phyloP scores from a whole-genome alignment of 2,329 filamentous ascomycete species.

The Fusarium sp. region DNA sequence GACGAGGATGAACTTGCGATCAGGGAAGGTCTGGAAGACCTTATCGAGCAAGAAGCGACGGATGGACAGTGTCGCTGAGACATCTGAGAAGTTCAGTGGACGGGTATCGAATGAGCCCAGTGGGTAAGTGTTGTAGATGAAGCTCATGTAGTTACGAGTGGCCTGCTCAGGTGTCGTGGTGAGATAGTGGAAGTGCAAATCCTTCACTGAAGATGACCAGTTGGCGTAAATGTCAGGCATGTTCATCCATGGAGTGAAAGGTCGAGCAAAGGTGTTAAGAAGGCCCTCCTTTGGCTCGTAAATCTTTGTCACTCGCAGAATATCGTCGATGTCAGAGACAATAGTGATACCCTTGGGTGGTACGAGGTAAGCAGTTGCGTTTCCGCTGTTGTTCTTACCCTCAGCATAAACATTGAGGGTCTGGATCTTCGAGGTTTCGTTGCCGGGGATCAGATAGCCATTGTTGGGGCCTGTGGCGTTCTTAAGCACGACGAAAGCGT shows the following conservation, averaged over 20 bases:
- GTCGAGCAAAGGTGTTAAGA: conserved; percentile 77
- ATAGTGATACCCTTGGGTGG: conserved; percentile 75
- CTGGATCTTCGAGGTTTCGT: conserved; percentile 71
- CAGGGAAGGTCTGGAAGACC: conserved; percentile 78
- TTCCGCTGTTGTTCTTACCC: conserved; percentile 70
- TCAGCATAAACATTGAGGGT: conserved; percentile 74
- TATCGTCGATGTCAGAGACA: conserved; percentile 82
- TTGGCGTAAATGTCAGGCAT: conserved; percentile 84
- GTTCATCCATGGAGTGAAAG: conserved; percentile 78
- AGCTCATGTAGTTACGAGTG: conserved; percentile 81
- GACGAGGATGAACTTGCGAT: conserved; percentile 78
- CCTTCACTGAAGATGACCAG: conserved; percentile 72
- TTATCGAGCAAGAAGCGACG: conserved; percentile 75
- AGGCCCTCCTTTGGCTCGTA: conserved; percentile 79
- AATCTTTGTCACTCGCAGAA: conserved; percentile 82
- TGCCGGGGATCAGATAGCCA: conserved; percentile 66
- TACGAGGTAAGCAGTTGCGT: conserved; percentile 80
- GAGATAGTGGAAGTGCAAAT: conserved; percentile 83
- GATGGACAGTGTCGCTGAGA: conserved; percentile 75
- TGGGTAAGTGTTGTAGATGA: conserved; percentile 82
- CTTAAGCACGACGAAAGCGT: conserved; percentile 72
- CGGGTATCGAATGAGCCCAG: conserved; percentile 80
- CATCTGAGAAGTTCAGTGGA: conserved; percentile 81
- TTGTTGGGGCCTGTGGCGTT: conserved; percentile 62
- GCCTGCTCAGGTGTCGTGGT: conserved; percentile 83